These are phyloP conservation scores for Azolla pinnata DNA, from an alignment of 75 land plant species.

Conservation along the genomic window DNA sequence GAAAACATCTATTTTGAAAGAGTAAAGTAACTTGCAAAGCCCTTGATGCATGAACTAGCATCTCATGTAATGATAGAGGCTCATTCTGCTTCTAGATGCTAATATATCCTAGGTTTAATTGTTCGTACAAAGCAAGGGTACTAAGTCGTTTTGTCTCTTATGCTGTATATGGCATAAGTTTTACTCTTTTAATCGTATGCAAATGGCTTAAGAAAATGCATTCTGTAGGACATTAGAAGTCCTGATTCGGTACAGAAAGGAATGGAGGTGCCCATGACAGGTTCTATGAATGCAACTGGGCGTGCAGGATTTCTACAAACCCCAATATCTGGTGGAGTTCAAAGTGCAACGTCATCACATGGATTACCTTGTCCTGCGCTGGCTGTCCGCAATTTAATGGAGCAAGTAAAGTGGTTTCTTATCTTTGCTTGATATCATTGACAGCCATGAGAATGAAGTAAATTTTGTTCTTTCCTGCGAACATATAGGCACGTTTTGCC, in stretches of 20 bases:
- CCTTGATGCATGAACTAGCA: too few species aligned
- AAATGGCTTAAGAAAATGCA: too few species aligned
- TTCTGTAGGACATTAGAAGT: too few species aligned
- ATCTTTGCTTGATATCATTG: neutral
- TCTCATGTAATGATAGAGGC: too few species aligned
- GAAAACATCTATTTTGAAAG: too few species aligned
- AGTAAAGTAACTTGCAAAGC: too few species aligned
- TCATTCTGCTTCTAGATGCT: too few species aligned
- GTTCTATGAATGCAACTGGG: slow-evolving; percentile 36
- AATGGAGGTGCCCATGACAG: neutral
- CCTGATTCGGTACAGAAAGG: neutral
- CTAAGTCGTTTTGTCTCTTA: too few species aligned
- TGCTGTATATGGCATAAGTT: too few species aligned
- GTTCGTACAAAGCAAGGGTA: too few species aligned
- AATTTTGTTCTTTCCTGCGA: slow-evolving; percentile 3
- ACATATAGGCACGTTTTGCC: slow-evolving; percentile 82
- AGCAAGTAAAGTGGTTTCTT: slow-evolving; percentile 46
- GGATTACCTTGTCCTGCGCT: slow-evolving; percentile 85
- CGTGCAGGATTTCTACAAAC: slow-evolving; percentile 90
- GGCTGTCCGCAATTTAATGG: slow-evolving; percentile 97
- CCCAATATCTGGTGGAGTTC: slow-evolving; percentile 95
- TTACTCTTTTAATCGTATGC: too few species aligned
- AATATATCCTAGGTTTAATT: too few species aligned
- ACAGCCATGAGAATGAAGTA: neutral
- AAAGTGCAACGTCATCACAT: slow-evolving; percentile 96